Base-by-base conservation (phyloP, 306 rosid species). In the Citrullus amarus region DNA sequence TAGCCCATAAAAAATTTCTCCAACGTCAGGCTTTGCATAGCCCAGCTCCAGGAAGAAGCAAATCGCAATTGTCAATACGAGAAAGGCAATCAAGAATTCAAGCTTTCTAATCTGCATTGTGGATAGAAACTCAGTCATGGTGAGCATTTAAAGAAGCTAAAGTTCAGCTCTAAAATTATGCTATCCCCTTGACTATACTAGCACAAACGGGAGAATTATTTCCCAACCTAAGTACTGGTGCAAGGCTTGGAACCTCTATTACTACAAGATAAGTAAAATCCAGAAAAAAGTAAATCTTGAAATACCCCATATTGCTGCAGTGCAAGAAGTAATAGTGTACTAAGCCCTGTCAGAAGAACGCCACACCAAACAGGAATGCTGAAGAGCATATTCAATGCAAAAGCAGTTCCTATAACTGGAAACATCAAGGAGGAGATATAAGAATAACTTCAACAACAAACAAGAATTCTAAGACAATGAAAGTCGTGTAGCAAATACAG, bases 291-390 rank as follows among this genome's bases (percentile, higher is more conserved):
- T 70, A 77, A 72, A 78, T 80, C 46, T 73, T 20, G 5, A 75
- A 79, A 9, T 91, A 92, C 99, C 97, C 99, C 99, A 86, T 92
- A 95, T 80, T 95, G 99, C 70, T 95, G 99, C 81, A 95, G 83
- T 38, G 88, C 86, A 54, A 90, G 88, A 83, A 60, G 86, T 68
- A 86, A 18, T 72, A 88, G 80, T 36, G 89, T 88, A 80, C 89
- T 88, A 48, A 88, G 77, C 63, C 91, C 89, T 11, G 91, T 88
- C 74, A 88, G 81, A 78, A 86, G 88, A 76, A 86, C 91, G 2
- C 91, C 91, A 28, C 82, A 76, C 91, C 91, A 88, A 58, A 88
- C 0, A 11, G 91, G 91, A 73, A 88, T 81, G 28, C 61, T 84
- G 91, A 86, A 88, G 79, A 88, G 91, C 88, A 88, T 88, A 70